A percentile compares a stretch with the other conserved stretches of the same genome.
phyloP scores from a whole-genome alignment of 1,284 basidiomycete genomes.

The Cutaneotrichosporon sp. region DNA sequence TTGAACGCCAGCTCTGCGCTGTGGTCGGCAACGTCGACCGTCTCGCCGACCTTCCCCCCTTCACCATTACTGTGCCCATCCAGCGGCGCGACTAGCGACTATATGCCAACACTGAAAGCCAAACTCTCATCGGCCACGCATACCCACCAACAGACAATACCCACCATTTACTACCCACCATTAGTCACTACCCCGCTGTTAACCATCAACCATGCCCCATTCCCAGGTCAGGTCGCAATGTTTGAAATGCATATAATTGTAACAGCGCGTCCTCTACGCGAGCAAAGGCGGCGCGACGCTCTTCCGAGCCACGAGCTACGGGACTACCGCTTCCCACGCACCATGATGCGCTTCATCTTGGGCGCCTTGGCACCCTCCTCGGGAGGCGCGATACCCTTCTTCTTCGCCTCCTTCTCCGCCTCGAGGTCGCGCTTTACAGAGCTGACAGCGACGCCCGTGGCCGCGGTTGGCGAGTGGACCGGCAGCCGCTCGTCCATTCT shows the following conservation, averaged over 20 bases:
- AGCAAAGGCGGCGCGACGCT: constrained; percentile 24
- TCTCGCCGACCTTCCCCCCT: constrained; percentile 8
- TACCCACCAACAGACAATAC: background rate
- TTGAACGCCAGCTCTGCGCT: constrained; percentile 9
- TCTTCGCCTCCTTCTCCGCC: constrained; percentile 50
- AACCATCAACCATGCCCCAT: too few relatives aligned
- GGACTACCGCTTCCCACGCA: constrained; percentile 43
- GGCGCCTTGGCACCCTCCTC: constrained; percentile 37
- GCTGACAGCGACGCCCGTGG: constrained; percentile 49
- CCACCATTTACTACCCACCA: background rate
- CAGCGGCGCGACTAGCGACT: background rate
- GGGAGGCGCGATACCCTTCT: constrained; percentile 36
- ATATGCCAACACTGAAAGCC: background rate
- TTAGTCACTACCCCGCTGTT: background rate
- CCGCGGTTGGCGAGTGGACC: constrained; percentile 46
- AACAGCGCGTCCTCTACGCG: constrained; percentile 29
- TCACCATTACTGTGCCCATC: constrained; percentile 13
- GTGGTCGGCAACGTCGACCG: constrained; percentile 6
- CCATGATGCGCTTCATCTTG: constrained; percentile 49
- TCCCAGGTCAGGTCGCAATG: constrained; percentile 20
- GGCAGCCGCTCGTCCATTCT: constrained; percentile 49
- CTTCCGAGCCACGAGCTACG: too few relatives aligned
- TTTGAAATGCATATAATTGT: constrained; percentile 27
- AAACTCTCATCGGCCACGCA: background rate
- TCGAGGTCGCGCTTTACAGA: constrained; percentile 51